phyloP scores from a whole-genome alignment of 2,329 filamentous ascomycete species.

The Magnaporthiopsis incrustans region DNA sequence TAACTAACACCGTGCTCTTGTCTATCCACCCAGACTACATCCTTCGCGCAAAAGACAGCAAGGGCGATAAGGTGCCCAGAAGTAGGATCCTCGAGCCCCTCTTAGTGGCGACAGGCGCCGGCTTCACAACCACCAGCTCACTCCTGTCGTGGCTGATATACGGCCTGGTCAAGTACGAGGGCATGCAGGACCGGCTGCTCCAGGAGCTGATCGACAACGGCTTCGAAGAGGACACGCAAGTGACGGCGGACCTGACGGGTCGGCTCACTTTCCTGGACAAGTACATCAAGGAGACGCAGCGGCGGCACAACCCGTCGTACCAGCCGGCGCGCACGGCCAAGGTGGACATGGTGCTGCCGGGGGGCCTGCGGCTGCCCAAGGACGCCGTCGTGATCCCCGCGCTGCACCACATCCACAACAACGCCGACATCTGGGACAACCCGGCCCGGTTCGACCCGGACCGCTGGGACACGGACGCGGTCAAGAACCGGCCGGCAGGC shows the following conservation, averaged over 20 bases:
- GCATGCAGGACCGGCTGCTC: constrained; percentile 47
- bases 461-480: constrained; percentile 46
- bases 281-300: constrained; percentile 53
- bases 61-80: constrained; percentile 44
- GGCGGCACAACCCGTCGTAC: constrained; percentile 52
- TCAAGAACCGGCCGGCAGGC: constrained; percentile 41
- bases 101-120: constrained; percentile 46
- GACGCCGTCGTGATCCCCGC: constrained; percentile 45
- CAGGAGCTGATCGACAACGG: constrained; percentile 48
- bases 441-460: constrained; percentile 50
- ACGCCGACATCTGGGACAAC: constrained; percentile 48
- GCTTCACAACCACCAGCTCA: constrained; percentile 52
- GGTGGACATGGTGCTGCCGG: constrained; percentile 47
- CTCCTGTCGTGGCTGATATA: constrained; percentile 52
- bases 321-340: constrained; percentile 51
- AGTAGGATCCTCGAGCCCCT: constrained; percentile 30
- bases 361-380: constrained; percentile 47
- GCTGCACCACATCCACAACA: constrained; percentile 43
- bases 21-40: constrained; percentile 35
- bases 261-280: constrained; percentile 45
- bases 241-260: constrained; percentile 38
- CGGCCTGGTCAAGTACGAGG: constrained; percentile 41
- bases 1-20: neutral
- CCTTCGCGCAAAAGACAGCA: constrained; percentile 42
- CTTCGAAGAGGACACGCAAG: constrained; percentile 32